These are phyloP conservation scores for Herpetomonas samuelpessoai DNA, from an alignment of 208 protist species.

Conservation along the genomic window DNA sequence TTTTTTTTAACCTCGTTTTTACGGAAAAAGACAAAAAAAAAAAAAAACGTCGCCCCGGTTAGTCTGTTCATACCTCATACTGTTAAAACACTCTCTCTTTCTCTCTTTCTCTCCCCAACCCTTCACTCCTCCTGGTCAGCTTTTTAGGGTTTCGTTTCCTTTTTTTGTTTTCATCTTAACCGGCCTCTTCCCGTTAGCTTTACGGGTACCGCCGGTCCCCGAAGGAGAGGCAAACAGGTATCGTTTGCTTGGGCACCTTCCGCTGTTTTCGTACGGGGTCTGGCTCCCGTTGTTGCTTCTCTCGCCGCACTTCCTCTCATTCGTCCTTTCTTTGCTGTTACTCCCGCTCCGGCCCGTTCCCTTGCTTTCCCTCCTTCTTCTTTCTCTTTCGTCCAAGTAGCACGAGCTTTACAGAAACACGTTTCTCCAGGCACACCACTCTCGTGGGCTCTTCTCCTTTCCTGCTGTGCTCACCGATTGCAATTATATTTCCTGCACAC, in stretches of 20 bases:
- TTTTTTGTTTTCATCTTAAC: constrained; percentile 4
- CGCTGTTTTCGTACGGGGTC: background rate
- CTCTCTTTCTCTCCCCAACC: background rate
- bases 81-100: constrained; percentile 8
- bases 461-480: too few species aligned
- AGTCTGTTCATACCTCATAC: constrained; percentile 6
- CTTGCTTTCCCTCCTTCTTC: too few species aligned
- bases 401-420: too few species aligned
- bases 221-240: background rate
- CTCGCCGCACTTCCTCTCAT: too few species aligned
- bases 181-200: background rate
- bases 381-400: too few species aligned
- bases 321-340: too few species aligned
- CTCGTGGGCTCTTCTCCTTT: too few species aligned
- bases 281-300: too few species aligned
- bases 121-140: background rate
- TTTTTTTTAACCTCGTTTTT: constrained; percentile 10
- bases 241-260: background rate
- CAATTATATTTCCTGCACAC: too few species aligned
- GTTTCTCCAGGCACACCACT: too few species aligned
- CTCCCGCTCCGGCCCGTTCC: too few species aligned
- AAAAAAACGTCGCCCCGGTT: constrained; percentile 6
- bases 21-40: constrained; percentile 9
- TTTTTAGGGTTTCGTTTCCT: constrained; percentile 6
- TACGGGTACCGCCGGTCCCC: background rate